Evolutionary conservation across 495 filamentous ascomycete genomes (phyloP), one percentile per base, ranked within the genome.

Genomic region (Trichoderma asperelloides): DNA sequence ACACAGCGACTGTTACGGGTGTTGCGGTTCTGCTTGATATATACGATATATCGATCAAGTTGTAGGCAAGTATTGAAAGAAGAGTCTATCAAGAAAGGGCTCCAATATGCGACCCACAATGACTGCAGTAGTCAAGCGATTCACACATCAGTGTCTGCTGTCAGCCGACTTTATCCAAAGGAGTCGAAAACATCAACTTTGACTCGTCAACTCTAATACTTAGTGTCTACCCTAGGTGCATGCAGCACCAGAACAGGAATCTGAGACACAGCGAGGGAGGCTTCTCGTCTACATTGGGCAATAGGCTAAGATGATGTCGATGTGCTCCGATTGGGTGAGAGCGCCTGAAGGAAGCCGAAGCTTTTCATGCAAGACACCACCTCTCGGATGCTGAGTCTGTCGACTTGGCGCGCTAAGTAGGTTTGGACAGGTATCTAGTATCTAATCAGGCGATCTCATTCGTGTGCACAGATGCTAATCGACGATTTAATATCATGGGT

Each of bases 1-100:
- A 98, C 77, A 86, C 87, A 43, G 81, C 78, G 2, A 74, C 86
- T 8, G 60, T 98, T 37, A 88, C 89, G 12, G 84, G 71, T 15
- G 71, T 89, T 67, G 94, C 92, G 21, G 74, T 96, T 47, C 82
- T 72, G 25, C 78, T 98, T 70, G 90, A 97, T 78, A 72, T 74
- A 55, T 86, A 78, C 68, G 84, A 92, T 72, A 76, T 97, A 33
- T 91, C 88, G 40, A 85, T 97, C 69, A 93, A 92, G 77, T 75
- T 88, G 66, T 97, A 79, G 78, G 33, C 2, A 2, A 18, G 0
- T 4, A 0, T 30, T 1, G 45, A 3, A 7, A 47, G 11, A 3
- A 47, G 43, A 2, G 12, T 37, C 6, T 37, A 7, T 7, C 33
- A 37, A 37, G 33, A 37, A 37, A 37, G 9, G 33, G 5, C 33